Evolutionary conservation across 805 yeast species (phyloP).

Genomic region (Ogataea pini): DNA sequence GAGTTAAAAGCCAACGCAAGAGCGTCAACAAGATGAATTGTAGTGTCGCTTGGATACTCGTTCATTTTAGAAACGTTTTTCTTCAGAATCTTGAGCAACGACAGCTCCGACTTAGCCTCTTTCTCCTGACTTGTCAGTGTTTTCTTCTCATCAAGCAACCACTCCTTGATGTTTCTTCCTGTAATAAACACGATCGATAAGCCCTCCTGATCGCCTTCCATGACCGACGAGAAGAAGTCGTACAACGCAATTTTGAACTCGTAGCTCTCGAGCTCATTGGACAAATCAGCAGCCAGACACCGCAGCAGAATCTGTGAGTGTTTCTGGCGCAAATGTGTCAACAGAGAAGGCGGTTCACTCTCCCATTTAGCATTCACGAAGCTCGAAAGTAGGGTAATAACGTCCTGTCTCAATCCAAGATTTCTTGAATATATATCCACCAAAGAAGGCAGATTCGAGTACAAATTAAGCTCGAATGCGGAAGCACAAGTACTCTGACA

Average conservation of each 20-base stretch:
- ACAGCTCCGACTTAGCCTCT: slow-evolving; percentile 25
- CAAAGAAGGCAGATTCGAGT: slow-evolving; percentile 53
- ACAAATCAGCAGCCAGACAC: slow-evolving; percentile 62
- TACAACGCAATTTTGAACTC: slow-evolving; percentile 56
- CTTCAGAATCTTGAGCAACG: slow-evolving; percentile 59
- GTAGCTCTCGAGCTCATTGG: slow-evolving; percentile 53
- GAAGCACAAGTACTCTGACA: slow-evolving; percentile 53
- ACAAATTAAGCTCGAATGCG: slow-evolving; percentile 62
- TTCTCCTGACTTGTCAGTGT: slow-evolving; percentile 11
- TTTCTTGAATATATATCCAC: slow-evolving; percentile 58
- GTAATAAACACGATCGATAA: slow-evolving; percentile 69
- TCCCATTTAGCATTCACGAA: slow-evolving; percentile 59
- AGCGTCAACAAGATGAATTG: slow-evolving; percentile 69
- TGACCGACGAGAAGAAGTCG: slow-evolving; percentile 64
- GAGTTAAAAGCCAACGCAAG: slow-evolving; percentile 73
- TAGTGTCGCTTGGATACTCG: slow-evolving; percentile 59
- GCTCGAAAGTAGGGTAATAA: slow-evolving; percentile 57
- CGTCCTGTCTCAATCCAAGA: slow-evolving; percentile 46
- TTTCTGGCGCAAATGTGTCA: slow-evolving; percentile 76
- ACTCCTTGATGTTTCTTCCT: slow-evolving; percentile 48
- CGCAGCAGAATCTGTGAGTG: slow-evolving; percentile 59
- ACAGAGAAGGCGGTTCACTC: slow-evolving; percentile 68
- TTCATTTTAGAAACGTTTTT: slow-evolving; percentile 52
- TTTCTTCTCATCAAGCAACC: slow-evolving; percentile 23
- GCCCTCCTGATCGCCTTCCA: slow-evolving; percentile 77